A percentile compares a stretch with the other conserved stretches of the same genome.
Evolutionary conservation across 345 rosid species (phyloP).

Genomic region (Sonneratia alba): DNA sequence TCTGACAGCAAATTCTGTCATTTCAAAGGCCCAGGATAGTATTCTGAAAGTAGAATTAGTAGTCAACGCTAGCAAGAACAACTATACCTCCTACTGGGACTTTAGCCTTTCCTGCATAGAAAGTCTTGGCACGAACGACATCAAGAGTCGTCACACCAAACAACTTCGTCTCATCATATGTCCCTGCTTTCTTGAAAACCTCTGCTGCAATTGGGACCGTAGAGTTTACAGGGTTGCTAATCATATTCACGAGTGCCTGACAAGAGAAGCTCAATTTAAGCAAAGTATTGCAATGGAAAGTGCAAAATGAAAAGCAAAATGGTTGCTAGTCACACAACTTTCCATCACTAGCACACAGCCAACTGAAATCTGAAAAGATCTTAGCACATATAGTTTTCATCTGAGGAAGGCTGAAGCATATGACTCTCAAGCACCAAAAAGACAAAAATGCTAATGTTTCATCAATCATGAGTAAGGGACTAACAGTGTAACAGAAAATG

Average conservation of each 20-base stretch:
- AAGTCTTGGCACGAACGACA: slow-evolving; percentile 67
- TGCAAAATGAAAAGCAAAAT: background rate
- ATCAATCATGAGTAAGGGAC: background rate
- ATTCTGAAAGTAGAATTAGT: background rate
- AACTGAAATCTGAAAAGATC: background rate
- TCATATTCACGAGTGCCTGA: slow-evolving; percentile 59
- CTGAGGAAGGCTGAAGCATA: background rate
- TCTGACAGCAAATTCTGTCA: background rate
- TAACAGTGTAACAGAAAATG: no score
- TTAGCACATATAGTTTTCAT: background rate
- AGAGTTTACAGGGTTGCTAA: slow-evolving; percentile 75
- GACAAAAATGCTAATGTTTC: no score
- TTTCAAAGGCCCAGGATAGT: background rate
- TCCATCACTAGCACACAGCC: background rate
- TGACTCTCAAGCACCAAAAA: background rate
- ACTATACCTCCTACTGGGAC: slow-evolving; percentile 38
- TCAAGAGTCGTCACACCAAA: slow-evolving; percentile 72
- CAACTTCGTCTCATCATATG: slow-evolving; percentile 54
- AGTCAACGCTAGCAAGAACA: background rate
- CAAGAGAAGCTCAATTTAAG: background rate
- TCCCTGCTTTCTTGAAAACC: slow-evolving; percentile 64
- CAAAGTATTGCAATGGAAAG: background rate
- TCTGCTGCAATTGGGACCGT: slow-evolving; percentile 78
- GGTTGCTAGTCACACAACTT: background rate
- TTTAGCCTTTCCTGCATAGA: slow-evolving; percentile 64